Conservation (phyloP, 164 flowering plant species). For the Buxus sempervirens region DNA sequence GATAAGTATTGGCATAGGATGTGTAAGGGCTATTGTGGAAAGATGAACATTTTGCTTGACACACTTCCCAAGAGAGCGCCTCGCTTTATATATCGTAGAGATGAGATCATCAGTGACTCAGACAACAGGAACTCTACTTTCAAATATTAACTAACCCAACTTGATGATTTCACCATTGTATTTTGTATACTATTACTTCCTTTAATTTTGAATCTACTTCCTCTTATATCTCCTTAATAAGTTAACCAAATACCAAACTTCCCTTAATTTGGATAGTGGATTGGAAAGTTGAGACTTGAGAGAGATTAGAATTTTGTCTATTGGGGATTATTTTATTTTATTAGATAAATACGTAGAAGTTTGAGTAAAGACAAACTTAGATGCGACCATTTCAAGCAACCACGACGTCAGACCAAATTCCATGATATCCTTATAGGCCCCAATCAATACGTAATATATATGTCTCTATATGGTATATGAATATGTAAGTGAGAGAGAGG, state of each 20-base stretch:
- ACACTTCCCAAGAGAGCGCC: too few relatives aligned
- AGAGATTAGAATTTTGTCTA: slow-evolving; percentile 5
- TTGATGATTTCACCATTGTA: too few relatives aligned
- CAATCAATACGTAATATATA: not conserved
- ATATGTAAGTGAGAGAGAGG: not conserved
- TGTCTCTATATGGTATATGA: not conserved
- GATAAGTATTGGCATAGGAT: too few relatives aligned
- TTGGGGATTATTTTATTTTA: not conserved
- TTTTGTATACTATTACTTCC: too few relatives aligned
- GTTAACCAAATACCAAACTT: not conserved
- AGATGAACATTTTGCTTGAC: too few relatives aligned
- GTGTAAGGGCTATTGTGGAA: too few relatives aligned
- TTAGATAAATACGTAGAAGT: slow-evolving; percentile 4
- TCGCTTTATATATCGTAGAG: too few relatives aligned
- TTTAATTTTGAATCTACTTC: too few relatives aligned
- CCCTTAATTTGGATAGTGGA: not conserved
- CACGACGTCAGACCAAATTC: slow-evolving; percentile 33
- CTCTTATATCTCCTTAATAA: not conserved
- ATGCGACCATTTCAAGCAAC: slow-evolving; percentile 34
- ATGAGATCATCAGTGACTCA: too few relatives aligned
- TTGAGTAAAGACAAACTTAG: slow-evolving; percentile 21
- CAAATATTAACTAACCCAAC: too few relatives aligned
- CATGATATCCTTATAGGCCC: slow-evolving; percentile 12
- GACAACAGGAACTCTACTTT: too few relatives aligned
- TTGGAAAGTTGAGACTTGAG: not conserved